Base-by-base conservation (phyloP, 805 yeast species). In the Torulaspora maleeae region DNA sequence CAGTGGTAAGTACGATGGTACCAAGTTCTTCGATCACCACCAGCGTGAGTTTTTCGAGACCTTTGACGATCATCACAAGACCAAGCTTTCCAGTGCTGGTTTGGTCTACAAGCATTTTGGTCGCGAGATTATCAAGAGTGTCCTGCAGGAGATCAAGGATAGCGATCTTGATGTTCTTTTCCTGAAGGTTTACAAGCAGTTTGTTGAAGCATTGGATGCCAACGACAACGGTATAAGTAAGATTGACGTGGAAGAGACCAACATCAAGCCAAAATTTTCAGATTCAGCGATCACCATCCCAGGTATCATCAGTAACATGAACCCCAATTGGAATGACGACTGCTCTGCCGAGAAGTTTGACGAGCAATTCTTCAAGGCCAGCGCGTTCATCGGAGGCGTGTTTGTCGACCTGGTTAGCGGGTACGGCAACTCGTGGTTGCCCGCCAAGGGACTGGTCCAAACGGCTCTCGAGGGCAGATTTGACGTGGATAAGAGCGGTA, bases 21-120 rank as follows among this genome's bases (percentile, higher is more conserved):
- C 71, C 34, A 90, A 90, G 68, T 86, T 74, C 64, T 91, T 87
- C 65, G 99, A 93, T 65, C 99, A 93, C 63, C 99, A 93, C 69
- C 99, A 93, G 72, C 79, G 97, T 52, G 98, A 85, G 15, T 93
- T 93, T 60, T 68, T 70, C 25, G 90, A 84, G 55, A 79, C 84
- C 4, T 91, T 93, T 61, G 78, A 78, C 19, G 73, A 64, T 1
- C 68, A 73, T 7, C 84, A 72, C 61, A 65, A 71, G 49, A 93
- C 98, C 41, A 90, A 88, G 66, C 75, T 93, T 53, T 83, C 95
- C 15, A 85, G 95, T 46, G 99, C 99, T 7, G 99, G 99, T 20
- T 75, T 93, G 50, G 80, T 93, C 15, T 93, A 83, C 73, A 91
- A 90, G 62, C 91, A 86, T 66, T 86, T 74, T 56, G 95, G 95